These are phyloP conservation scores for Mycena capillaripes DNA, from an alignment of 768 basidiomycete genomes.

Conservation along the genomic window DNA sequence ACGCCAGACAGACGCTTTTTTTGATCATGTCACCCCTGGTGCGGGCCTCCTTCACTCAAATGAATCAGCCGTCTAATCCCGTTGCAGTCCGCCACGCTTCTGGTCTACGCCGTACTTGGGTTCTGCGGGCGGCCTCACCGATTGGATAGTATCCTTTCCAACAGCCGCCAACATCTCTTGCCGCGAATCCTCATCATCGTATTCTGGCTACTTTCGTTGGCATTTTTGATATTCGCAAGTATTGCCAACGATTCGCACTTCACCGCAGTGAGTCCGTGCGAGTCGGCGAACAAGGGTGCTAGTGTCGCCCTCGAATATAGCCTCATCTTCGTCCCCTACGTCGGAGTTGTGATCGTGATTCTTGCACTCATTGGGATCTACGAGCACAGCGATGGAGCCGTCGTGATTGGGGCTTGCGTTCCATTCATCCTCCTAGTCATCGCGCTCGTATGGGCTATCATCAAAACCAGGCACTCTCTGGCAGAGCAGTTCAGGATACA, in stretches of 20 bases:
- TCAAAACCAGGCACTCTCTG: background rate
- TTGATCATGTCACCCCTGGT: constrained; percentile 12
- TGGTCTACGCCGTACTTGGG: background rate
- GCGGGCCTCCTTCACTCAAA: background rate
- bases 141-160: background rate
- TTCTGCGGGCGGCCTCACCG: too few relatives aligned
- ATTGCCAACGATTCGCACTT: background rate
- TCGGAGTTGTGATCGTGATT: background rate
- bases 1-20: background rate
- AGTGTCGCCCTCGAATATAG: too few relatives aligned
- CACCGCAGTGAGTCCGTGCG: background rate
- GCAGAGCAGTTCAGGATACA: background rate
- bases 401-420: background rate
- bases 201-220: background rate
- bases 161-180: background rate
- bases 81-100: background rate
- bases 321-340: too few relatives aligned
- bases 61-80: background rate
- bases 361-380: background rate
- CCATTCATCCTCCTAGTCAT: background rate
- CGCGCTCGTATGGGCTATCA: background rate
- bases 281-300: background rate
- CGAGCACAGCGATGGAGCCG: background rate
- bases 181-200: background rate
- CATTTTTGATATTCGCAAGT: background rate